A percentile compares a stretch with the other conserved stretches of the same genome.
Conservation (phyloP, 306 rosid genomes). For the Mimosa bimucronata region DNA sequence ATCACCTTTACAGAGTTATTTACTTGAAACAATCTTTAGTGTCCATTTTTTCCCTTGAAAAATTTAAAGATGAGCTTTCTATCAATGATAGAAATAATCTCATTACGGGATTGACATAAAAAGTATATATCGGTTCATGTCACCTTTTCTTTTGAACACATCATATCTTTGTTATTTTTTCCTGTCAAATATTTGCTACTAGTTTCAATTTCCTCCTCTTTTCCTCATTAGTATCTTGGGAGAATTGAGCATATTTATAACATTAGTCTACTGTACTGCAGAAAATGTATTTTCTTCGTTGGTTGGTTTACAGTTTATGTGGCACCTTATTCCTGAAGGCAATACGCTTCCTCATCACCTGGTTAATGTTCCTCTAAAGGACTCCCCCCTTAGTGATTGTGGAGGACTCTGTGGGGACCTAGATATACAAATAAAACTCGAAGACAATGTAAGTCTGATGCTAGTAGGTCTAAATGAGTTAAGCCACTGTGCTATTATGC, state of each 20-base stretch:
- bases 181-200: not conserved
- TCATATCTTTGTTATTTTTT: constrained; percentile 28
- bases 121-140: constrained; percentile 10
- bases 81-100: constrained; percentile 14
- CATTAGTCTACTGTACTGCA: constrained; percentile 50
- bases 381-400: constrained; percentile 92
- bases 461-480: constrained; percentile 43
- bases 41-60: constrained; percentile 24
- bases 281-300: constrained; percentile 93
- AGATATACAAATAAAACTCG: constrained; percentile 81
- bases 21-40: constrained; percentile 26
- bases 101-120: constrained; percentile 11
- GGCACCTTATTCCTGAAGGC: constrained; percentile 71
- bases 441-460: constrained; percentile 75
- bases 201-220: constrained; percentile 1
- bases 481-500: constrained; percentile 25
- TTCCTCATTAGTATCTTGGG: constrained; percentile 13
- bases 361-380: constrained; percentile 85
- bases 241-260: constrained; percentile 34
- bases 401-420: constrained; percentile 93
- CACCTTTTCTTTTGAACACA: constrained; percentile 5
- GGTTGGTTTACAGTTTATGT: constrained; percentile 90
- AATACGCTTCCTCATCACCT: constrained; percentile 65
- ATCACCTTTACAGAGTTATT: constrained; percentile 9
- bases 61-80: constrained; percentile 11